Evolutionary conservation across 495 filamentous ascomycete species (phyloP).

Genomic region (Polyplosphaeria fusca): DNA sequence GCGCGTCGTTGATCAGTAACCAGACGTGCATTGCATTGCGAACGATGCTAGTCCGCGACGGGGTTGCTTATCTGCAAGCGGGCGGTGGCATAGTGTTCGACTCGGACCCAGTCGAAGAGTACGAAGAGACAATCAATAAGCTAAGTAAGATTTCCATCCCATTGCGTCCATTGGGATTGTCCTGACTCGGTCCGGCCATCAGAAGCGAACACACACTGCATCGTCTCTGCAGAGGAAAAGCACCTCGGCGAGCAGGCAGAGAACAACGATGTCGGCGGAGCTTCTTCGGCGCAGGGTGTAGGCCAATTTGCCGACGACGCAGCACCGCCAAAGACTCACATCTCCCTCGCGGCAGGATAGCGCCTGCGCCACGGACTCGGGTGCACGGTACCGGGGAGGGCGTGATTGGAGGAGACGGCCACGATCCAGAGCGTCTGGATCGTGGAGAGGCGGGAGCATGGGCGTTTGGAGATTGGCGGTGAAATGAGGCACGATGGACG

Average conservation of each 20-base stretch:
- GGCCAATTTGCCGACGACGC: neutral
- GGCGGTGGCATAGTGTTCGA: slow-evolving; percentile 96
- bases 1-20: neutral
- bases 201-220: slow-evolving; percentile 63
- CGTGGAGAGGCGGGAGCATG: neutral
- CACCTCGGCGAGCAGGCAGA: slow-evolving; percentile 52
- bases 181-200: neutral
- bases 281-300: neutral
- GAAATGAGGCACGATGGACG: slow-evolving; percentile 1
- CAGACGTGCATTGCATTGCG: slow-evolving; percentile 73
- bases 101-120: slow-evolving; percentile 90
- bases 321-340: slow-evolving; percentile 16
- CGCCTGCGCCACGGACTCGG: slow-evolving; percentile 18
- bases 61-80: slow-evolving; percentile 87
- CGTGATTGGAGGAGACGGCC: neutral
- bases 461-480: neutral
- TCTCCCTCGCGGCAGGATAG: slow-evolving; percentile 24
- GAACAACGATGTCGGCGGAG: neutral
- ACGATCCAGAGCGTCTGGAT: slow-evolving; percentile 3
- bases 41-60: slow-evolving; percentile 93
- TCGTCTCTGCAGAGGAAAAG: slow-evolving; percentile 75
- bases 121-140: slow-evolving; percentile 97
- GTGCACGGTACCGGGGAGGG: neutral
- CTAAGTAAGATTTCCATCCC: slow-evolving; percentile 61
- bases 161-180: neutral